Conservation (phyloP, 2,329 filamentous ascomycete species). For the Ascochyta rabiei region DNA sequence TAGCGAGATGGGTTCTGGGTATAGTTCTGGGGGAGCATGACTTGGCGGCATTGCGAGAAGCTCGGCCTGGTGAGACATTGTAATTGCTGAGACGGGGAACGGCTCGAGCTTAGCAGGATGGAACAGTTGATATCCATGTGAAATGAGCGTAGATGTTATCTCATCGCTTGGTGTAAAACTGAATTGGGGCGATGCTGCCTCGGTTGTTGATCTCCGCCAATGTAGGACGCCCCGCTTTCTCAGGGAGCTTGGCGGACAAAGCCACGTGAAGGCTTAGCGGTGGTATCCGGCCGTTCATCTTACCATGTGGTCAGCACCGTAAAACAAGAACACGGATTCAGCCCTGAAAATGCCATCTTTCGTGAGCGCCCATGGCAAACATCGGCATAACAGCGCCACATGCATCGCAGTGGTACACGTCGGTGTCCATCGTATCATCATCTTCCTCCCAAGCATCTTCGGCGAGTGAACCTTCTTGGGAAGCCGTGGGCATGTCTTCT, state of each 20-base stretch:
- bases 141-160: neutral
- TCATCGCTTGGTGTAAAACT: neutral
- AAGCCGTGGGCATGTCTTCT: slow-evolving; percentile 39
- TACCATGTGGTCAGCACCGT: neutral
- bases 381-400: slow-evolving; percentile 62
- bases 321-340: slow-evolving; percentile 23
- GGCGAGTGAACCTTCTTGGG: slow-evolving; percentile 25
- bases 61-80: neutral
- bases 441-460: slow-evolving; percentile 38
- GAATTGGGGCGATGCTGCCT: neutral
- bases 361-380: slow-evolving; percentile 66
- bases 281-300: neutral
- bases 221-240: neutral
- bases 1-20: neutral
- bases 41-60: neutral
- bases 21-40: neutral
- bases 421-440: slow-evolving; percentile 38
- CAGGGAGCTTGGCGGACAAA: neutral
- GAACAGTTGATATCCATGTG: neutral
- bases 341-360: slow-evolving; percentile 56
- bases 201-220: slow-evolving; percentile 9
- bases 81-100: too few species aligned
- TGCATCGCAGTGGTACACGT: slow-evolving; percentile 51
- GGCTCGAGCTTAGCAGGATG: neutral
- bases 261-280: slow-evolving; percentile 5